Base-by-base conservation (phyloP, 192 early-diverging fungal genomes). In the Phlyctochytrium bullatum region DNA sequence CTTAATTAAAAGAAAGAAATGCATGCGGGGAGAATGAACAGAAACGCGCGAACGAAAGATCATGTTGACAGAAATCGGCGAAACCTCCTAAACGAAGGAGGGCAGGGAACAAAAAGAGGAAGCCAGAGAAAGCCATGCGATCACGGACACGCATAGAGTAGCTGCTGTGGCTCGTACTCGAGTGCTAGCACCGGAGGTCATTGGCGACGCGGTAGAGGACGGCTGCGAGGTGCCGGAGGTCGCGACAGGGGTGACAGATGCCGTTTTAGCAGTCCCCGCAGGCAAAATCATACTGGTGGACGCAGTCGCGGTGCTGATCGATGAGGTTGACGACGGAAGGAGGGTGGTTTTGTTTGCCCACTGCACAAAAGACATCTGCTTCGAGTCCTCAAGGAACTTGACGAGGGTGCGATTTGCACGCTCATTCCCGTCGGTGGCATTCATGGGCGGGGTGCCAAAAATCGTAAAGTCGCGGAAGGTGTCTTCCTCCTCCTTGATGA, bases 401-500 rank as follows among this genome's bases (percentile, higher is more conserved):
- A 10, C 27, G 27, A 10, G 14, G 20, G 25, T 25, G 25, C 14
- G 12, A 28, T 24, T 27, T 6, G 54, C 27, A n/a, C n/a, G n/a
- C n/a, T n/a, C n/a, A 6, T 25, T 25, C 14, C 10, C 54, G 4
- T 57, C 20, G 27, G 16, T 20, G 6, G 10, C 4, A 6, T 28
- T 57, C 12, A 28, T 27, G 12, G 27, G 54, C 6, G 16, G 20
- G 12, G 27, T 20, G 14, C 54, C 27, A 20, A 47, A 47, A 20
- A 20, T 47, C 20, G 40, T 14, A 20, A 47, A 47, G 20, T 47
- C 40, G 12, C 69, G 23, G 64, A 16, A 56, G 16, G 69, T 71
- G 14, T 56, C 63, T 33, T 71, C 69, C 50, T 71, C 69, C 52
- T 0, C 12, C 64, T 81, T 81, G 25, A 34, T 51, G 65, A 76